These are phyloP conservation scores for Fusarium decemcellulare DNA, from an alignment of 2,329 filamentous ascomycete genomes.

Conservation along the genomic window DNA sequence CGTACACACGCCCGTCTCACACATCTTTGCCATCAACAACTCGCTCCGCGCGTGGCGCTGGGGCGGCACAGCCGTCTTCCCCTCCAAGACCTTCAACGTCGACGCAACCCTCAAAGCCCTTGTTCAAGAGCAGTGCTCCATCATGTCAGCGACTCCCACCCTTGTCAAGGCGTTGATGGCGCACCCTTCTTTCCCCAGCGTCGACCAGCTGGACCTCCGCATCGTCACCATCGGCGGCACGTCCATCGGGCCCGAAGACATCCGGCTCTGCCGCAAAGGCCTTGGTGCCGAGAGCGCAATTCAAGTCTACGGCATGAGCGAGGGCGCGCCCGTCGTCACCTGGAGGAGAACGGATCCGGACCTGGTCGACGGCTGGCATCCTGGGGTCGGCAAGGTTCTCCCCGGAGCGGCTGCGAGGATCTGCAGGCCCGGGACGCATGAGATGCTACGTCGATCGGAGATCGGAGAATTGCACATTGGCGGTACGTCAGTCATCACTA, in stretches of 20 bases:
- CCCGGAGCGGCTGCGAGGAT: conserved; percentile 56
- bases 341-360: conserved; percentile 52
- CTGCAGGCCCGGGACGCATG: conserved; percentile 50
- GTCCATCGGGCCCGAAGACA: conserved; percentile 48
- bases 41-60: conserved; percentile 54
- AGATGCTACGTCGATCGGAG: conserved; percentile 49
- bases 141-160: conserved; percentile 58
- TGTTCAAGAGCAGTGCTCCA: conserved; percentile 51
- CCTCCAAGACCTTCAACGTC: conserved; percentile 52
- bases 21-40: conserved; percentile 58
- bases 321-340: conserved; percentile 59
- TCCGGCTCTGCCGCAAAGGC: conserved; percentile 49
- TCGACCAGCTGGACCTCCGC: conserved; percentile 47
- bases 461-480: conserved; percentile 59
- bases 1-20: conserved; percentile 55
- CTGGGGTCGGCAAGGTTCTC: conserved; percentile 58
- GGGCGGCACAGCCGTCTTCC: conserved; percentile 53
- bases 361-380: conserved; percentile 51
- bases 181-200: conserved; percentile 47
- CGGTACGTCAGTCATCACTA: conserved; percentile 52
- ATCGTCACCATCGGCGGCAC: conserved; percentile 55
- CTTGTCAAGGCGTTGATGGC: conserved; percentile 51
- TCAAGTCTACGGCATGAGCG: conserved; percentile 63
- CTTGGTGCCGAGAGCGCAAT: conserved; percentile 51
- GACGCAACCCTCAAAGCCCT: conserved; percentile 51